Conservation (phyloP, 257 asterid species). For the Capsicum pubescens region DNA sequence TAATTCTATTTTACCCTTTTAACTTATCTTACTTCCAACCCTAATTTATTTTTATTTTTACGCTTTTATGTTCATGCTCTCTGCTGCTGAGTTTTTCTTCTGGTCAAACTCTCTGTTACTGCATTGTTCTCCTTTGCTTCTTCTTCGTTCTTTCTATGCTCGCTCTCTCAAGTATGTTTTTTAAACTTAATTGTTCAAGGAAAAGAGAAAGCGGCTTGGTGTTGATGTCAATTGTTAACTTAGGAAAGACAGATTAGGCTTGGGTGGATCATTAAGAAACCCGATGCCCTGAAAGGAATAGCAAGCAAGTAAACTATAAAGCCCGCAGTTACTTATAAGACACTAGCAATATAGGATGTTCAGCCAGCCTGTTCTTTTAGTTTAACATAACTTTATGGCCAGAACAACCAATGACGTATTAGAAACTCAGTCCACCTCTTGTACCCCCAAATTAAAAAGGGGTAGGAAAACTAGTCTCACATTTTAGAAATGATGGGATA, state of each 20-base stretch:
- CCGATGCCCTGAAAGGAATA: conserved; percentile 78
- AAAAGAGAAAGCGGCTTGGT: too few relatives aligned
- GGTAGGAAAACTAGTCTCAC: neutral
- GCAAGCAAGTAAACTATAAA: conserved; percentile 26
- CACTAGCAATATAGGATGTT: neutral
- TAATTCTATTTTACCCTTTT: too few relatives aligned
- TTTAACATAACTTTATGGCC: neutral
- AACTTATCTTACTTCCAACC: too few relatives aligned
- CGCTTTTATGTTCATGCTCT: too few relatives aligned
- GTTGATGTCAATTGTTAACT: too few relatives aligned
- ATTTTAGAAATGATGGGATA: neutral
- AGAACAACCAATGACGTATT: neutral
- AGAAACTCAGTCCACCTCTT: neutral
- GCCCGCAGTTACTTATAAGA: neutral
- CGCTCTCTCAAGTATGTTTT: too few relatives aligned
- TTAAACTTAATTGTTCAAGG: too few relatives aligned
- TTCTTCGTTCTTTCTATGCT: too few relatives aligned
- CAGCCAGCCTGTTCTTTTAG: neutral
- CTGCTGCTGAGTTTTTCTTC: too few relatives aligned
- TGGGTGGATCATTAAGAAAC: conserved; percentile 96
- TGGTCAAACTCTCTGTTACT: too few relatives aligned
- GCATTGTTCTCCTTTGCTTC: too few relatives aligned
- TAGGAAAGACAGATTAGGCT: conserved; percentile 54
- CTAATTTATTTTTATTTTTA: too few relatives aligned
- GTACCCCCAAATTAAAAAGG: neutral